Evolutionary conservation across 2,329 filamentous ascomycete genomes (phyloP), one percentile per base, ranked within the genome.

Genomic region (Alternaria rosae): DNA sequence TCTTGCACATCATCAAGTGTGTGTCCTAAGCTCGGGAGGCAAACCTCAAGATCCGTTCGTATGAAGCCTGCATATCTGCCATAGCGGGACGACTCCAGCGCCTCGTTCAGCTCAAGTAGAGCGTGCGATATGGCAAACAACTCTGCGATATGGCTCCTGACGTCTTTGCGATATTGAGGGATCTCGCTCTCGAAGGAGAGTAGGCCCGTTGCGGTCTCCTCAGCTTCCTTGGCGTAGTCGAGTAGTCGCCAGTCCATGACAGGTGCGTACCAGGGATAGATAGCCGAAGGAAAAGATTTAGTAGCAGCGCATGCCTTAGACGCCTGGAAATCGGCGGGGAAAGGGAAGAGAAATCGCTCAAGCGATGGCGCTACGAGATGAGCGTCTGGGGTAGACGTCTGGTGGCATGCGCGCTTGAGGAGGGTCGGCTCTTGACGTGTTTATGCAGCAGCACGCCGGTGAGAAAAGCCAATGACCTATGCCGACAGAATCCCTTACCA

Each of bases 71-170:
- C 66, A 47, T 68, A 70, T 57, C 71, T 71, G 17, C 75, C 78
- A 71, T 82, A 80, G 15, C 73, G 77, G 26, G 78, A 77, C 59
- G 80, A 73, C 13, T 78, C 76, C 28, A 84, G 74, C 26, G 82
- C 74, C 52, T 79, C 78, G 43, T 85, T 80, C 41, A 89, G 76
- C 43, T 77, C 78, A 47, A 82, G 82, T 23, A 89, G 77, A 9
- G 78, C 80, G 50, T 82, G 80, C 58, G 85, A 85, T 71, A 88
- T 84, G 54, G 81, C 81, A 70, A 85, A 87, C 23, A 88, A 80
- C 62, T 86, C 82, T 57, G 84, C 82, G 54, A 88, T 85, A 26
- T 85, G 75, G 30, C 79, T 79, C 23, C 85, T 85, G 67, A 89
- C 85, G 44, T 86, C 83, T 30, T 83, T 81, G 32, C 82, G 79